A percentile compares a stretch with the other conserved stretches of the same genome.
Conservation (phyloP, 352 stramenopile genomes). For the Globisporangium spiculum region DNA sequence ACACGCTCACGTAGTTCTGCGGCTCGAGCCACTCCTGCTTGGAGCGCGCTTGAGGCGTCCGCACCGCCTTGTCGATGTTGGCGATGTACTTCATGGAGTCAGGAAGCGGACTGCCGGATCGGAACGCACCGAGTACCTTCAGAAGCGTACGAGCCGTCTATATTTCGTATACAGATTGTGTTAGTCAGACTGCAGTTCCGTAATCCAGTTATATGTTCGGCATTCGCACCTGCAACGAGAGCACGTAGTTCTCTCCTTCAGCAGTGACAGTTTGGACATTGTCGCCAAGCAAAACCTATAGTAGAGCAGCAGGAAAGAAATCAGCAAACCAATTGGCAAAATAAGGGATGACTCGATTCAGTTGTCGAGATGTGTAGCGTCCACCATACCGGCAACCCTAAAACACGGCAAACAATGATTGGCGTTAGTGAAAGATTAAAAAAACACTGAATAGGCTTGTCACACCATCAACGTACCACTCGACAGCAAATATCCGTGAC, state of each 20-base stretch:
- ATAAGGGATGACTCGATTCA: neutral
- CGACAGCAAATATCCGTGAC: neutral
- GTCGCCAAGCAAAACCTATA: neutral
- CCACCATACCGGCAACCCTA: neutral
- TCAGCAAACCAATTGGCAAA: neutral
- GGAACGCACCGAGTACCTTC: neutral
- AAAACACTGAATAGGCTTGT: neutral
- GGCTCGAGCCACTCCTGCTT: neutral
- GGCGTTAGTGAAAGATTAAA: neutral
- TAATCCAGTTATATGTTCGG: neutral
- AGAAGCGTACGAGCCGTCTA: neutral
- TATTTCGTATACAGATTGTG: too few species aligned
- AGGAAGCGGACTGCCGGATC: neutral
- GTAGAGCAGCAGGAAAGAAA: neutral
- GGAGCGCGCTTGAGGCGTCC: neutral
- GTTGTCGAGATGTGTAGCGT: neutral
- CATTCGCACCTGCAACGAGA: neutral
- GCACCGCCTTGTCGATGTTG: neutral
- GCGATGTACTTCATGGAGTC: neutral
- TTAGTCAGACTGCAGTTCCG: too few species aligned
- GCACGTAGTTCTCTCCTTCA: neutral
- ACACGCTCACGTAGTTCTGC: conserved; percentile 25
- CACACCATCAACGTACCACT: neutral
- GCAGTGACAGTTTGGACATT: neutral
- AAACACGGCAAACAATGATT: neutral